Evolutionary conservation across 2,329 filamentous ascomycete genomes (phyloP).

Genomic region (Neonectria coccinea): DNA sequence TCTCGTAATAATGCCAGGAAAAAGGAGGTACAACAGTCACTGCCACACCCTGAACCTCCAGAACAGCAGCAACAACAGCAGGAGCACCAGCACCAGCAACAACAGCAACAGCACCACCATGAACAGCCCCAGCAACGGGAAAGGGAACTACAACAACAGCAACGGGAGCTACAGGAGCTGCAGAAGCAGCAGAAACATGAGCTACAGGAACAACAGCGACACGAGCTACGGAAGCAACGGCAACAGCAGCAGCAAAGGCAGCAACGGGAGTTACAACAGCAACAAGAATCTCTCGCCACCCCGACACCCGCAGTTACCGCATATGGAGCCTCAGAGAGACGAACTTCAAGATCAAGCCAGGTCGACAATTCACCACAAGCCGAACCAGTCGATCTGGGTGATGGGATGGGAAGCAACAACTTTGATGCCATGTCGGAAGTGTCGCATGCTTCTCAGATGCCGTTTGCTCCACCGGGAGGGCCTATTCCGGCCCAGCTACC

Average conservation of each 20-base stretch:
- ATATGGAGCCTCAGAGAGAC: constrained; percentile 18
- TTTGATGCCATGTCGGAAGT: constrained; percentile 44
- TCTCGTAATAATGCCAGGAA: constrained; percentile 61
- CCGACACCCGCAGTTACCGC: background rate
- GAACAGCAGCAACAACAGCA: constrained; percentile 2
- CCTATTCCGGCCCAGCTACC: constrained; percentile 37
- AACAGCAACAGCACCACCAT: constrained; percentile 1
- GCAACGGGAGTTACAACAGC: constrained; percentile 7
- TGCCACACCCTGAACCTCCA: background rate
- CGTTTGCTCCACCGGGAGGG: constrained; percentile 38
- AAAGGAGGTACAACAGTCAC: constrained; percentile 7
- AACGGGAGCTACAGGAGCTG: background rate
- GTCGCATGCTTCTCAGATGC: constrained; percentile 40
- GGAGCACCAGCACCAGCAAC: background rate
- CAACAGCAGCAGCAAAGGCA: constrained; percentile 2
- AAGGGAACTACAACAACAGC: constrained; percentile 4
- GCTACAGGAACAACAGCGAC: background rate
- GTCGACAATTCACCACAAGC: constrained; percentile 28
- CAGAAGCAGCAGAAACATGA: background rate
- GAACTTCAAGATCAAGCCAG: constrained; percentile 32
- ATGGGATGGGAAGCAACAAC: constrained; percentile 35
- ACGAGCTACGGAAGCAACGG: background rate
- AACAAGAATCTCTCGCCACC: constrained; percentile 2
- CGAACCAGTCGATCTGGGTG: constrained; percentile 35
- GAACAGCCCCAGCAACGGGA: background rate